phyloP scores from a whole-genome alignment of 2,329 filamentous ascomycete genomes.

The Xylariaceae sp. region DNA sequence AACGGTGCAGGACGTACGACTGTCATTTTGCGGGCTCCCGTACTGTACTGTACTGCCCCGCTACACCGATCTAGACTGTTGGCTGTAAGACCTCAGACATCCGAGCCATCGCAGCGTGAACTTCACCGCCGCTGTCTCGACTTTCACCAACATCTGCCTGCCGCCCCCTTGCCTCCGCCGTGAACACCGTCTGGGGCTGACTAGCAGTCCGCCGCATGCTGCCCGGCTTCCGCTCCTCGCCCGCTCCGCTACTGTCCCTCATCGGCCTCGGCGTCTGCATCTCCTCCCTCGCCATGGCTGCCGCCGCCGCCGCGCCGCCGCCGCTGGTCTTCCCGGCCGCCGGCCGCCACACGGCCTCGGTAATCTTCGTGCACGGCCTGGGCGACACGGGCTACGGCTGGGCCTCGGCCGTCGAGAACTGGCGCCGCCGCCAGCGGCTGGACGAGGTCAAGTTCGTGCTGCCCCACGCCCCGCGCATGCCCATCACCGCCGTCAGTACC shows the following conservation, averaged over 20 bases:
- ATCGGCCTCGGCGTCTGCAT: slow-evolving; percentile 1
- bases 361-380: slow-evolving; percentile 89
- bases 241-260: background rate
- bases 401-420: slow-evolving; percentile 80
- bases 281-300: slow-evolving; percentile 4
- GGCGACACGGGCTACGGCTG: slow-evolving; percentile 77
- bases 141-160: no score
- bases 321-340: slow-evolving; percentile 23
- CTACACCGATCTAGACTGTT: no score
- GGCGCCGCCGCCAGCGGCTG: slow-evolving; percentile 70
- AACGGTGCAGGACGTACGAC: no score
- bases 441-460: slow-evolving; percentile 91
- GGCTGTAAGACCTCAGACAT: no score
- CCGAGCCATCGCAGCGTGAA: no score
- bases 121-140: no score
- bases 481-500: slow-evolving; percentile 73
- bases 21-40: no score
- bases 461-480: slow-evolving; percentile 80
- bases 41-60: no score
- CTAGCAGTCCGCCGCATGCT: no score
- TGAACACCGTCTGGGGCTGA: slow-evolving; percentile 2
- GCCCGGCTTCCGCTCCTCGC: background rate
- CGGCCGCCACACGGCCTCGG: slow-evolving; percentile 73
- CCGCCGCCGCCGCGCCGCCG: slow-evolving; percentile 10
- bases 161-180: background rate